Evolutionary conservation across 306 rosid species (phyloP), one percentile per base, ranked within the genome.

Genomic region (Fragaria iinumae): DNA sequence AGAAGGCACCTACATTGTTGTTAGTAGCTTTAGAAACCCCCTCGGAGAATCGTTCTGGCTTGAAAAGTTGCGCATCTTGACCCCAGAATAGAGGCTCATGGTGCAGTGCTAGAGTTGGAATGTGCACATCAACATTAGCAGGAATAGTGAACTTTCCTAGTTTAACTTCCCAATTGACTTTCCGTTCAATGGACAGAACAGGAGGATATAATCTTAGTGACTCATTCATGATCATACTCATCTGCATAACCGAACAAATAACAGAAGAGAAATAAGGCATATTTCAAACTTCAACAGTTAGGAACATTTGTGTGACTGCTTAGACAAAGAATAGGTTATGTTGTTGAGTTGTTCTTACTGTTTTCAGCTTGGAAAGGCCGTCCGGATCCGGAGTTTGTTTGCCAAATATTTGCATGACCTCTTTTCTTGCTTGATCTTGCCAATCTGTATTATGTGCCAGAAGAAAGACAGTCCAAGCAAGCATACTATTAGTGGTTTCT

Each of bases 41-140:
- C 45, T 81, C 45, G 2, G 81, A 65, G 69, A 81, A 77, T 41
- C 81, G 23, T 69, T 81, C 80, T 5, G 84, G 84, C 63, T 66
- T 81, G 71, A 81, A 81, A 20, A 20, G 44, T 16, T 81, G 43
- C 60, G 44, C 84, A 36, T 81, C 84, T 67, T 32, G 44, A 41
- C 84, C 84, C 81, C 84, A 81, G 25, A 41, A 18, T 8, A 64
- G 52, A 71, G 84, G 56, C 14, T 81, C 78, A 71, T 81, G 81
- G 11, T 81, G 78, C 27, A 72, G 68, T 12, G 66, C 78, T 11
- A 76, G 21, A 44, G 13, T 66, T 6, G 75, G 29, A 17, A 81
- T 66, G n/a, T 1, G 2, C 43, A 81, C 0, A 10, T 71, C 57
- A 5, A 81, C 56, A 36, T 77, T 36, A 9, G 81, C 74, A 52